A percentile compares a stretch with the other conserved stretches of the same genome.
These are phyloP conservation scores for Piloderma croceum DNA, from an alignment of 768 basidiomycete genomes.

Conservation along the genomic window DNA sequence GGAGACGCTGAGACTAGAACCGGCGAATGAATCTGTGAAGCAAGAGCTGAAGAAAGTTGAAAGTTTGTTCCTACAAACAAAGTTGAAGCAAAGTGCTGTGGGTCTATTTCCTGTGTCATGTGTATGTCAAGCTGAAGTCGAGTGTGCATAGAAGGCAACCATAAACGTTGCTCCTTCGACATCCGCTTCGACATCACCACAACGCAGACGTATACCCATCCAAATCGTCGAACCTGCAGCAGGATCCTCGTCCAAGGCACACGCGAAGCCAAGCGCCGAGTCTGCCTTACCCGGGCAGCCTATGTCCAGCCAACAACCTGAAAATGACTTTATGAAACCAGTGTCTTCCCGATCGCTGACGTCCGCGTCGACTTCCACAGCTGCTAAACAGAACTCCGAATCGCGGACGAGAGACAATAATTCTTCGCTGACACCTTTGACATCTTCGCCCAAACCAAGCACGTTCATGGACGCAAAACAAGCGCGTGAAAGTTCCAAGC, in stretches of 20 bases:
- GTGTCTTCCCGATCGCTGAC: conserved; percentile 34
- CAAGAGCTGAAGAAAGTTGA: conserved; percentile 55
- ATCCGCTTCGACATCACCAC: conserved; percentile 17
- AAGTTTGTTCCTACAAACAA: conserved; percentile 31
- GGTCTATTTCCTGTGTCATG: neutral
- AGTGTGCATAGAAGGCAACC: conserved; percentile 9
- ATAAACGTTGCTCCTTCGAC: conserved; percentile 9
- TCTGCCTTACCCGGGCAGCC: conserved; percentile 5
- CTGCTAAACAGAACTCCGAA: conserved; percentile 3
- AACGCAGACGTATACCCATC: conserved; percentile 60
- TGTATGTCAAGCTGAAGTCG: neutral
- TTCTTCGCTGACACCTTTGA: conserved; percentile 4
- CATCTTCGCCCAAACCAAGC: conserved; percentile 3
- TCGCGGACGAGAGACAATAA: conserved; percentile 13
- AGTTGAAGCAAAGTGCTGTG: conserved; percentile 31
- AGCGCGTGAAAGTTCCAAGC: conserved; percentile 42
- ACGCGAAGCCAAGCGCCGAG: conserved; percentile 9
- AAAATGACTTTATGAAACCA: conserved; percentile 28
- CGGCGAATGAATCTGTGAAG: conserved; percentile 55
- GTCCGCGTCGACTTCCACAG: conserved; percentile 3
- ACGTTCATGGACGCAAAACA: conserved; percentile 55
- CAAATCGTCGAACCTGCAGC: conserved; percentile 45
- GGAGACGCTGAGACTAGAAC: conserved; percentile 54
- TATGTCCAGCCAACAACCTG: no score
- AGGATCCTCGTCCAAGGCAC: conserved; percentile 10